Conservation (phyloP, 2,329 filamentous ascomycete species). For the Thelonectria olida region DNA sequence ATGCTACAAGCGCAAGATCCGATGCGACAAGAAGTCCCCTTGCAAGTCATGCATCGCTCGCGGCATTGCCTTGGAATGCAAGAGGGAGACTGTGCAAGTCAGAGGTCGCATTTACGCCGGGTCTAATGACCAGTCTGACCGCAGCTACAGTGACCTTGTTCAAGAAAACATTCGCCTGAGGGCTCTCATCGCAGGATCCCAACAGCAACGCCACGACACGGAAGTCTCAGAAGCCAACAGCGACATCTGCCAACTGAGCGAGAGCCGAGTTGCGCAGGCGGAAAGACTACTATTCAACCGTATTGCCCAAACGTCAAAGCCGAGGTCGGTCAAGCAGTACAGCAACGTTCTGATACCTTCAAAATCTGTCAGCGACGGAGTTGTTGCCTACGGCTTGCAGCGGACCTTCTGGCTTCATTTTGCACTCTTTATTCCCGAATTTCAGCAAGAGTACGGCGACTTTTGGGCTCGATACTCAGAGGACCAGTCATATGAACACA, state of each 20-base stretch:
- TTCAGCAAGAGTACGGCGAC: not conserved
- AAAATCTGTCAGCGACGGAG: not conserved
- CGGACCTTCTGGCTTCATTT: constrained; percentile 11
- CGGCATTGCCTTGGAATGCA: not conserved
- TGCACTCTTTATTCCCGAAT: not conserved
- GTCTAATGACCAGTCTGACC: no score
- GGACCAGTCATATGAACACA: not conserved
- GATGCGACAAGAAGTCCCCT: constrained; percentile 8
- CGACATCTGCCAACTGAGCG: not conserved
- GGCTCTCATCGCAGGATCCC: not conserved
- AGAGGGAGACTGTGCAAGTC: not conserved
- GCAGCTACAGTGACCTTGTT: not conserved
- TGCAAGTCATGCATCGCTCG: not conserved
- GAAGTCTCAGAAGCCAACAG: not conserved
- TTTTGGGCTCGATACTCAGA: not conserved
- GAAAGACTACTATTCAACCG: no score
- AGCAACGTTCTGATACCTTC: constrained; percentile 1
- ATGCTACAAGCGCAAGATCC: constrained; percentile 7
- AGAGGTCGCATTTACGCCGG: not conserved
- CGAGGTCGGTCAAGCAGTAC: no score
- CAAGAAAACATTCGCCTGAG: not conserved
- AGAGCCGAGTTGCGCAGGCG: not conserved
- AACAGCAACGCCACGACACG: no score
- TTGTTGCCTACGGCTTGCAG: not conserved
- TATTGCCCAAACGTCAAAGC: no score